These are phyloP conservation scores for Cladosporium colombiae DNA, from an alignment of 2,329 filamentous ascomycete species.

Conservation along the genomic window DNA sequence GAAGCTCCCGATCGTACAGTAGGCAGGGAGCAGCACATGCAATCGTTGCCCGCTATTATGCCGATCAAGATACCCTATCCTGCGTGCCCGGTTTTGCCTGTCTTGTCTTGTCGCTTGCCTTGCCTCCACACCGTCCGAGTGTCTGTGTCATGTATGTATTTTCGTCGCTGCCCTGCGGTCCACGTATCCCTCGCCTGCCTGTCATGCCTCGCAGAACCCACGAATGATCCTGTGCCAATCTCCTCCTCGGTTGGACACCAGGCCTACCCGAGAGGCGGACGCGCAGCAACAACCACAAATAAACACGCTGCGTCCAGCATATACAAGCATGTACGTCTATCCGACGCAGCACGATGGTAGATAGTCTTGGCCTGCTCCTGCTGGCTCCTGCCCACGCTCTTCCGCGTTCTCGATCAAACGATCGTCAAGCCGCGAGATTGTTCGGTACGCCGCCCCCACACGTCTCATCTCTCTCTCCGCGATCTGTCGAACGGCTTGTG, in stretches of 20 bases:
- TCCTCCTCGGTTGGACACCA: constrained; percentile 7
- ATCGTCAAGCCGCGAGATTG: constrained; percentile 17
- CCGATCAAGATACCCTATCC: constrained; percentile 10
- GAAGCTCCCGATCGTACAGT: constrained; percentile 5
- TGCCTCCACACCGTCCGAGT: not conserved
- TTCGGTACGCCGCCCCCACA: constrained; percentile 13
- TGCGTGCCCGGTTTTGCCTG: not conserved
- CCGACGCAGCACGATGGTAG: not conserved
- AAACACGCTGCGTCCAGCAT: not conserved
- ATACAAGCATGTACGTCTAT: not conserved
- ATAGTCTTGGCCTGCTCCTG: constrained; percentile 8
- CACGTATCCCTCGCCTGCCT: not conserved
- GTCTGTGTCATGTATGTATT: not conserved
- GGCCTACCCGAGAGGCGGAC: not conserved
- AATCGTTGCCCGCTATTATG: constrained; percentile 15
- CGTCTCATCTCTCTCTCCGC: constrained; percentile 18
- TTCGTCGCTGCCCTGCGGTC: constrained; percentile 10
- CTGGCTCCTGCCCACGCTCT: not conserved
- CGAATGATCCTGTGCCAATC: not conserved
- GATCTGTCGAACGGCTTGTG: constrained; percentile 6
- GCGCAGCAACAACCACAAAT: not conserved
- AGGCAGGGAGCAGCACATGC: constrained; percentile 2
- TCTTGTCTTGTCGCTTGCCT: not conserved
- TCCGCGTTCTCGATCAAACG: constrained; percentile 18
- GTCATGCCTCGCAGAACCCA: not conserved